Evolutionary conservation across 208 protist species (phyloP).

Genomic region (Acanthamoeba quina): DNA sequence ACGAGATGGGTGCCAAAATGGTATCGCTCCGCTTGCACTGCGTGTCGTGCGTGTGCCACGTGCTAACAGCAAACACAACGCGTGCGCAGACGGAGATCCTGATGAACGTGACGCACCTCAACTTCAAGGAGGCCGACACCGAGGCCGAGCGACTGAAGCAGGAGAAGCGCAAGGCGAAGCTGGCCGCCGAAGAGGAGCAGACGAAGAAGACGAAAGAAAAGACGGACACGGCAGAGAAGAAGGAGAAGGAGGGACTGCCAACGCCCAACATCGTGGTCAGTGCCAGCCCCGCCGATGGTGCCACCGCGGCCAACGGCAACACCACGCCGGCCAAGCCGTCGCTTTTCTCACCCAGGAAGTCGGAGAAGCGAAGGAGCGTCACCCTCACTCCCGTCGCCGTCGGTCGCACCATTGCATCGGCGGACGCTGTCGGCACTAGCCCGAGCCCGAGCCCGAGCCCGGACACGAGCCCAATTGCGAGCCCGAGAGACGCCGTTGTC

Average conservation of each 20-base stretch:
- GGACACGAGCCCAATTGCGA: no score
- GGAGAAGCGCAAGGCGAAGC: background rate
- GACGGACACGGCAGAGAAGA: background rate
- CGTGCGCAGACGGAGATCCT: background rate
- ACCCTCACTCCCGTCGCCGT: background rate
- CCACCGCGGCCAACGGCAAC: background rate
- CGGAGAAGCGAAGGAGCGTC: background rate
- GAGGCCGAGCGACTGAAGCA: background rate
- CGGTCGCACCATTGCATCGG: background rate
- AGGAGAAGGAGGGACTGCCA: background rate
- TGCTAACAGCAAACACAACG: background rate
- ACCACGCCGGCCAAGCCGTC: background rate
- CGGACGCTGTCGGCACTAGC: background rate
- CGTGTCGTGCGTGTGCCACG: background rate
- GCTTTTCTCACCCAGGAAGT: background rate
- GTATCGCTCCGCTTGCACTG: background rate
- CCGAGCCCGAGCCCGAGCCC: background rate
- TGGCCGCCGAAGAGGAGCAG: background rate
- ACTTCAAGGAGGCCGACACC: background rate
- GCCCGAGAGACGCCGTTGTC: no score
- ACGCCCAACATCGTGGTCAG: background rate
- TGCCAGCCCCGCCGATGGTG: background rate
- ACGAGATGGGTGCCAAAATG: constrained; percentile 31
- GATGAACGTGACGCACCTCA: constrained; percentile 38
- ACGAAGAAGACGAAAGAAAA: background rate